Conservation (phyloP, 23 red algal species). For the Gracilaria caudata region DNA sequence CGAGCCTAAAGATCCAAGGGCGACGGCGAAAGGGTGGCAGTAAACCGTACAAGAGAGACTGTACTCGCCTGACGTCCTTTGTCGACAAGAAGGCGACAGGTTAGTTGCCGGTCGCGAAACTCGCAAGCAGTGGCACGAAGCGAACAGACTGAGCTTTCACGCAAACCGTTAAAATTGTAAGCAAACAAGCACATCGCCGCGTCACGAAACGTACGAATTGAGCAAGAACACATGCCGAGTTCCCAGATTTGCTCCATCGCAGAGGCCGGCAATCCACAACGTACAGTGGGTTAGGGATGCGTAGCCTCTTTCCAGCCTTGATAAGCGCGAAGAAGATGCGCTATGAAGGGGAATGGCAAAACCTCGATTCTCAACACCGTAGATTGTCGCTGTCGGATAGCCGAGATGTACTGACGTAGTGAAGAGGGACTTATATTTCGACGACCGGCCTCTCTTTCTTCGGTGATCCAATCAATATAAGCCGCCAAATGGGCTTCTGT, state of each 20-base stretch:
- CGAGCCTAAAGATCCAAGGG: slow-evolving; percentile 1
- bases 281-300: not conserved
- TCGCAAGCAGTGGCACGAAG: not conserved
- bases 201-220: not conserved
- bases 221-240: not conserved
- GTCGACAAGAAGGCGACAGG: not conserved
- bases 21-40: not conserved
- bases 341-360: not conserved
- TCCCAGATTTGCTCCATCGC: slow-evolving; percentile 1
- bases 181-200: not conserved
- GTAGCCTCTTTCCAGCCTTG: not conserved
- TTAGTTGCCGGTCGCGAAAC: not conserved
- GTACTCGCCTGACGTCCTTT: not conserved
- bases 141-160: slow-evolving; percentile 18
- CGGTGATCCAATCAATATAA: slow-evolving; percentile 32
- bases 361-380: not conserved
- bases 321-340: not conserved
- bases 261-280: slow-evolving; percentile 16
- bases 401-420: slow-evolving; percentile 29
- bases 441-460: not conserved
- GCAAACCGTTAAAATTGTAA: slow-evolving; percentile 15
- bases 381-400: slow-evolving; percentile 30
- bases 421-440: not conserved
- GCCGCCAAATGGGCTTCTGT: slow-evolving; percentile 28
- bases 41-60: not conserved